These are phyloP conservation scores for Hydrangea macrophylla DNA, from an alignment of 148 eudicot genomes.

Conservation along the genomic window DNA sequence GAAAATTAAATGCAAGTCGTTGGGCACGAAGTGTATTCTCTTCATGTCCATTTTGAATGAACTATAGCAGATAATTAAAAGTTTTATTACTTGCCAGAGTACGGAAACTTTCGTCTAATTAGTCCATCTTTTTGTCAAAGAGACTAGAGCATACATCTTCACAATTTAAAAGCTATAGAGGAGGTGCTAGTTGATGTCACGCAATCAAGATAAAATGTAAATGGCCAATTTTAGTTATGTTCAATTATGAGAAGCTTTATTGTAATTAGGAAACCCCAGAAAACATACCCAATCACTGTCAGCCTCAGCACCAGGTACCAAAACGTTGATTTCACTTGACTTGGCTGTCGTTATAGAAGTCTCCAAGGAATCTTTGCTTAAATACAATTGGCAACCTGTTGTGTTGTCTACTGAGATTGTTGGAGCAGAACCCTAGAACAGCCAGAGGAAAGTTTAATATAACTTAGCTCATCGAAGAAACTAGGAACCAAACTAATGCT, in stretches of 20 bases:
- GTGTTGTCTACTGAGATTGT: constrained; percentile 95
- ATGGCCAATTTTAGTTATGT: neutral
- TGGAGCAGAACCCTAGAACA: constrained; percentile 82
- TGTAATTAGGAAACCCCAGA: neutral
- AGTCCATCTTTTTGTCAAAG: neutral
- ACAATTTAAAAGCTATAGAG: neutral
- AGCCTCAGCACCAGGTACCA: constrained; percentile 72
- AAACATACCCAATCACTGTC: constrained; percentile 88
- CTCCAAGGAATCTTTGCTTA: constrained; percentile 84
- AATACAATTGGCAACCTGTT: constrained; percentile 84
- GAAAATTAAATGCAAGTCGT: neutral
- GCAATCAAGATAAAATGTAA: neutral
- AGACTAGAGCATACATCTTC: neutral
- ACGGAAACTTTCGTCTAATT: neutral
- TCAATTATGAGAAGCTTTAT: neutral
- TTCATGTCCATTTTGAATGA: too few species aligned
- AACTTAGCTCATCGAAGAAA: neutral
- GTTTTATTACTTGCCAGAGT: neutral
- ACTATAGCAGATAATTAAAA: too few species aligned
- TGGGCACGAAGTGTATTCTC: too few species aligned
- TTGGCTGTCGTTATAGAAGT: constrained; percentile 90
- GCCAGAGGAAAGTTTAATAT: neutral
- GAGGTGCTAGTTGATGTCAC: neutral
- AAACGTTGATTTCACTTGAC: constrained; percentile 88
- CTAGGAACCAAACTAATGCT: neutral